Evolutionary conservation across 2,329 filamentous ascomycete species (phyloP), one percentile per base, ranked within the genome.

Genomic region (Exophiala spinifera): DNA sequence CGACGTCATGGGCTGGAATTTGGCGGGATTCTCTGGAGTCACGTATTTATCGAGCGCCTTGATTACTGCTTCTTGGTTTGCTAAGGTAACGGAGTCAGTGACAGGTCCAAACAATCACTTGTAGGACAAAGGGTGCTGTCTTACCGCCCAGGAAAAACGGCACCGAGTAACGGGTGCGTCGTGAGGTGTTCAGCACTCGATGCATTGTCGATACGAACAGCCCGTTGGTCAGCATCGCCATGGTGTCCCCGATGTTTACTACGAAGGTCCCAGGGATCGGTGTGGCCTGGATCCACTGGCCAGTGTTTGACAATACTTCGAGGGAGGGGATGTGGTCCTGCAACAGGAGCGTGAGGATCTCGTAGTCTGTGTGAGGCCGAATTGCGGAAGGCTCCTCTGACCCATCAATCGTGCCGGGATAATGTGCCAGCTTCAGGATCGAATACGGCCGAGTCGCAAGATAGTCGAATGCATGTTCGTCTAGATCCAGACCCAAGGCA

Each of bases 71-170:
- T 59, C 53, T 25, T 56, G 52, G 23, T 59, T 59, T 19, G 56
- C 56, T 59, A 34, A 15, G 19, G 14, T 58, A 15, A 23, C 31
- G 20, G 25, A 40, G 34, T 31, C 28, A 31, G 28, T 31, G 28
- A 11, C 28, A 31, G 7, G 28, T 5, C 28, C 10, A 7, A 7
- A 31, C 28, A 10, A 31, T 6, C 11, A 17, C 7, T 31, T 10
- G 28, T 31, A 10, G 6, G 28, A 10, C 28, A 31, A n/a, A 11
- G 28, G 3, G 28, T 31, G 3, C 11, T 31, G 76, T 76, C 61
- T 80, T 78, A 53, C 80, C 74, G 0, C 75, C 76, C 58, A 81
- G 77, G 65, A 82, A 82, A 62, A 82, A 82, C 0, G 79, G 78
- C 73, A 82, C 79, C 0, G 76, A 80, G 39, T 79, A 76, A 23